Conservation (phyloP, 228 moss, liverwort and hornwort genomes). For the Sphagnum magellanicum region DNA sequence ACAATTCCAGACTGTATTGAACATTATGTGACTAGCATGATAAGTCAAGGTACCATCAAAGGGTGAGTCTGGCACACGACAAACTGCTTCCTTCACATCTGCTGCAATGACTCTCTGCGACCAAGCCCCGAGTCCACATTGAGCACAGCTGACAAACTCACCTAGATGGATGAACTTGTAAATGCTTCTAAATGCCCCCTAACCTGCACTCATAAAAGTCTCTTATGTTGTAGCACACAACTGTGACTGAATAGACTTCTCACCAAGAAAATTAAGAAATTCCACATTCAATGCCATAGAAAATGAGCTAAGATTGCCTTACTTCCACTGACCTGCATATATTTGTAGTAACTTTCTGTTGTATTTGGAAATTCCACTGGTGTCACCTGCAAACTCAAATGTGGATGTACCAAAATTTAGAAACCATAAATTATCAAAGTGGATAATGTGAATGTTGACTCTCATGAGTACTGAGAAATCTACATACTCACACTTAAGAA, state of each 20-base stretch:
- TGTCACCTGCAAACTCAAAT: slow-evolving; percentile 32
- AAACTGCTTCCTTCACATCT: slow-evolving; percentile 83
- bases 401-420: background rate
- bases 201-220: too few species aligned
- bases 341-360: slow-evolving; percentile 65
- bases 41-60: slow-evolving; percentile 47
- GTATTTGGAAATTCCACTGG: slow-evolving; percentile 58
- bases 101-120: slow-evolving; percentile 66
- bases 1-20: too few species aligned
- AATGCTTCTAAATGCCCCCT: too few species aligned
- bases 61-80: slow-evolving; percentile 77
- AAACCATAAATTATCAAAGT: background rate
- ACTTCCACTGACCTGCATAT: slow-evolving; percentile 16
- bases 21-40: too few species aligned
- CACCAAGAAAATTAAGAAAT: background rate
- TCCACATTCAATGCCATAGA: background rate
- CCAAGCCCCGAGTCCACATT: background rate
- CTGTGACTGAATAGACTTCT: background rate
- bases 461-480: too few species aligned
- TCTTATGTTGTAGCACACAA: too few species aligned
- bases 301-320: background rate
- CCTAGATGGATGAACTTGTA: too few species aligned
- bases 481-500: too few species aligned
- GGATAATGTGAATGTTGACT: too few species aligned
- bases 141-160: too few species aligned